These are phyloP conservation scores for Boletellus ananas DNA, from an alignment of 768 basidiomycete genomes.

Conservation along the genomic window DNA sequence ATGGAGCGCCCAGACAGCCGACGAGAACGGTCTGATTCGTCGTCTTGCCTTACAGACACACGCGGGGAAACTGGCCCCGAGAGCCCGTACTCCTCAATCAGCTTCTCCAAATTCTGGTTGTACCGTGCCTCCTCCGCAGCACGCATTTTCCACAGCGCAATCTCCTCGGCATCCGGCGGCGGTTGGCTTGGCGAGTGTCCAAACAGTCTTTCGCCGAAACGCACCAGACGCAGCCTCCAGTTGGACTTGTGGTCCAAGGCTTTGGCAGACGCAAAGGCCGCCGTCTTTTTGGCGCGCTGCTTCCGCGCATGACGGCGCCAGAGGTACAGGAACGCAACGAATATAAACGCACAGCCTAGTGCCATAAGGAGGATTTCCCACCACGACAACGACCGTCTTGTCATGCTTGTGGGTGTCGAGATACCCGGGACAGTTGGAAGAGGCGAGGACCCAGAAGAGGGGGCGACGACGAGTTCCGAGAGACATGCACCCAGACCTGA, in stretches of 20 bases:
- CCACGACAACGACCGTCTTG: constrained; percentile 52
- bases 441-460: constrained; percentile 36
- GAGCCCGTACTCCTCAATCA: constrained; percentile 46
- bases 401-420: constrained; percentile 43
- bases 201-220: constrained; percentile 58
- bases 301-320: constrained; percentile 72
- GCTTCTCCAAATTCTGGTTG: constrained; percentile 47
- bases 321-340: constrained; percentile 58
- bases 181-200: constrained; percentile 37
- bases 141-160: constrained; percentile 48
- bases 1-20: constrained; percentile 49
- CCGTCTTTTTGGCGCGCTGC: constrained; percentile 63
- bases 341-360: constrained; percentile 76
- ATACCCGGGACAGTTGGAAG: constrained; percentile 59
- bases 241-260: constrained; percentile 41
- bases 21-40: constrained; percentile 27
- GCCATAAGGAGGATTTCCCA: constrained; percentile 86
- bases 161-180: constrained; percentile 40
- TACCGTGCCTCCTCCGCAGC: constrained; percentile 50
- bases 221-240: constrained; percentile 56
- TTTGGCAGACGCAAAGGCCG: constrained; percentile 59
- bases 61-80: constrained; percentile 39
- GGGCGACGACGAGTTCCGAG: constrained; percentile 61
- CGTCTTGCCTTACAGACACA: constrained; percentile 23
- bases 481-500: constrained; percentile 76